phyloP scores from a whole-genome alignment of 163 green algal species.

The Volvox carteri region DNA sequence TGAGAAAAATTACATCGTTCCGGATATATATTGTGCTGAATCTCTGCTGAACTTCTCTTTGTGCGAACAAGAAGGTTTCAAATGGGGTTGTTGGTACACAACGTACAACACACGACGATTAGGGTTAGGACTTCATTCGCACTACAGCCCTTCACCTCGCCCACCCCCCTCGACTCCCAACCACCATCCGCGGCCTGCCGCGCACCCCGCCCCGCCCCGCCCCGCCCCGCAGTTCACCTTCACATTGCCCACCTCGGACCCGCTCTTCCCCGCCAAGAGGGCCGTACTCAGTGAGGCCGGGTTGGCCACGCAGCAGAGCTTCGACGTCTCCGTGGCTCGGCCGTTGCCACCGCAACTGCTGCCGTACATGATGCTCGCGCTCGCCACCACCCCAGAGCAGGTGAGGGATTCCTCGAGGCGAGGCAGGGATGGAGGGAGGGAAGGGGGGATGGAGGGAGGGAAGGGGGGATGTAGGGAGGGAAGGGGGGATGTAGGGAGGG shows the following conservation, averaged over 20 bases:
- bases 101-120: no score
- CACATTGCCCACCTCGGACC: conserved; percentile 79
- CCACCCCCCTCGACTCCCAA: no score
- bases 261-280: conserved; percentile 81
- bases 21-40: no score
- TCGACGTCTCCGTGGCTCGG: conserved; percentile 65
- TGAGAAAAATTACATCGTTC: no score
- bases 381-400: conserved; percentile 70
- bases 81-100: no score
- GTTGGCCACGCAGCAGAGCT: conserved; percentile 65
- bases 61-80: no score
- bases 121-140: no score
- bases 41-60: no score
- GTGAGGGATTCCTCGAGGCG: conserved; percentile 3
- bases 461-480: neutral
- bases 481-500: no score
- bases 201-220: neutral
- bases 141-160: no score
- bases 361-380: conserved; percentile 81
- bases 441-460: neutral
- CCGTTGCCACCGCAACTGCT: conserved; percentile 78
- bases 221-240: conserved; percentile 54
- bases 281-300: conserved; percentile 59
- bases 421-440: no score
- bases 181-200: neutral